Conservation (phyloP, 2,329 filamentous ascomycete genomes). For the Aureobasidium vineae region DNA sequence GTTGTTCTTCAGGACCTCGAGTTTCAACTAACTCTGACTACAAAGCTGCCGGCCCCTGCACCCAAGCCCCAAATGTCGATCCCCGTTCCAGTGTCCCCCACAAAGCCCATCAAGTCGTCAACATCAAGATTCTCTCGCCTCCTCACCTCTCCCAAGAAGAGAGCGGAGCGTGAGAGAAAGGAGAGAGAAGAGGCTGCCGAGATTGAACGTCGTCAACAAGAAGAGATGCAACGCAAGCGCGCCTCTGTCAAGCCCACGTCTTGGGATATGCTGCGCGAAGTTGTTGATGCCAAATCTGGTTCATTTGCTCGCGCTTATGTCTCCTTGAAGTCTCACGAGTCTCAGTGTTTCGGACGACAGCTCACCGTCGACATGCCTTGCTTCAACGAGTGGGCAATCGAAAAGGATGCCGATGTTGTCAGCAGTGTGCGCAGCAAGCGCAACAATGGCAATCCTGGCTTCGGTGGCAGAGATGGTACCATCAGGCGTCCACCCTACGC, state of each 20-base stretch:
- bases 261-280: slow-evolving; percentile 82
- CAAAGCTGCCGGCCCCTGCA: slow-evolving; percentile 73
- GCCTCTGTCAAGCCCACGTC: slow-evolving; percentile 65
- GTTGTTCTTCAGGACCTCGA: slow-evolving; percentile 98
- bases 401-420: slow-evolving; percentile 67
- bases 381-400: slow-evolving; percentile 98
- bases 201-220: slow-evolving; percentile 43
- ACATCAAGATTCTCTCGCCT: slow-evolving; percentile 82
- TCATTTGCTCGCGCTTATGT: slow-evolving; percentile 95
- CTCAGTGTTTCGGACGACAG: slow-evolving; percentile 81
- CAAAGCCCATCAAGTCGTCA: slow-evolving; percentile 65
- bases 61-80: slow-evolving; percentile 39
- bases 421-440: slow-evolving; percentile 95
- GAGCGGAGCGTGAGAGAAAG: slow-evolving; percentile 86
- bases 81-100: slow-evolving; percentile 52
- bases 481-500: slow-evolving; percentile 89
- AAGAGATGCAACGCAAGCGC: slow-evolving; percentile 48
- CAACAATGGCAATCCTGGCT: slow-evolving; percentile 35
- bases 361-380: slow-evolving; percentile 86
- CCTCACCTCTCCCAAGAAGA: slow-evolving; percentile 93
- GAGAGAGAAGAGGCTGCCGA: slow-evolving; percentile 78
- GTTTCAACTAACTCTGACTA: slow-evolving; percentile 95
- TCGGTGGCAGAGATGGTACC: slow-evolving; percentile 63
- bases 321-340: slow-evolving; percentile 88
- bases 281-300: slow-evolving; percentile 82